These are phyloP conservation scores for Bonia amplexicaulis DNA, from an alignment of 176 grass and related monocot species.

Conservation along the genomic window DNA sequence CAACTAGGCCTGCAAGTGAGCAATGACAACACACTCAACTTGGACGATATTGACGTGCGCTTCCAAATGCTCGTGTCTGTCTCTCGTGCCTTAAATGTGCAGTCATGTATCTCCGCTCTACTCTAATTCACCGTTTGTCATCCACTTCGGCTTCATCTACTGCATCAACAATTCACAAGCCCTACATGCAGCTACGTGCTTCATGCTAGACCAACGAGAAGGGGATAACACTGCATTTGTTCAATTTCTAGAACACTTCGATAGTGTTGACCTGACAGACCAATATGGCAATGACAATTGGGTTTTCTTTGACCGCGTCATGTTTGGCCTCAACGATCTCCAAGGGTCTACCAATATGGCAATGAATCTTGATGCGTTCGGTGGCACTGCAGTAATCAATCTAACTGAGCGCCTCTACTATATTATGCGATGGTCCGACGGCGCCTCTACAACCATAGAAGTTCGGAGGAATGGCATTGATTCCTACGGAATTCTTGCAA, in stretches of 20 bases:
- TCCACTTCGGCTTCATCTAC: no score
- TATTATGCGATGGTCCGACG: constrained; percentile 21
- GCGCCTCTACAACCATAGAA: neutral
- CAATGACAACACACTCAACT: no score
- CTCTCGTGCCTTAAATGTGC: neutral
- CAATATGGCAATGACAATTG: constrained; percentile 78
- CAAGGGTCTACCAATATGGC: constrained; percentile 41
- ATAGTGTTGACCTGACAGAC: constrained; percentile 67
- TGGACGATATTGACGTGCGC: neutral
- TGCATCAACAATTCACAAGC: no score
- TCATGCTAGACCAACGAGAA: neutral
- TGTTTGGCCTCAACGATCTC: constrained; percentile 60
- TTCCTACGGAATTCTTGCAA: no score
- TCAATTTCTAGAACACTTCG: constrained; percentile 75
- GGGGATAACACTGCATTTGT: constrained; percentile 66
- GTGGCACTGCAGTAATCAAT: constrained; percentile 25
- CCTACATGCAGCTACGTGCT: no score
- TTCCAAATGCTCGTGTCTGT: constrained; percentile 44
- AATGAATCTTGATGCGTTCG: constrained; percentile 10
- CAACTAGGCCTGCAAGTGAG: no score
- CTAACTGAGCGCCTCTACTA: constrained; percentile 19
- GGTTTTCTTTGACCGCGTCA: constrained; percentile 75
- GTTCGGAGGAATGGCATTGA: no score
- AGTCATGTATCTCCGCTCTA: no score
- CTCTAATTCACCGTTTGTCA: no score